Conservation (phyloP, 306 rosid genomes). For the Trifolium dubium region DNA sequence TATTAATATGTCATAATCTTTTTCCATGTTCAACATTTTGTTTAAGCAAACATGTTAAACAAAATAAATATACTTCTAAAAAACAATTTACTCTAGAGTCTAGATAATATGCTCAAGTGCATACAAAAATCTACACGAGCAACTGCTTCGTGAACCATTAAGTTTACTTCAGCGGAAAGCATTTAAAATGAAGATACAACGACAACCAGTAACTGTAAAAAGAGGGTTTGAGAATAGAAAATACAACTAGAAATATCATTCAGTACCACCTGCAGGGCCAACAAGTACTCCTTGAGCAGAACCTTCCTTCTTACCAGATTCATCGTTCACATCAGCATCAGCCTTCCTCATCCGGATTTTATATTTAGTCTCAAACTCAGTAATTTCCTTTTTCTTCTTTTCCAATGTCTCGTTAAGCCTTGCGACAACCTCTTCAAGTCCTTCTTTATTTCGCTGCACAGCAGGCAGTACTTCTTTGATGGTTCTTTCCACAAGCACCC, state of each 20-base stretch:
- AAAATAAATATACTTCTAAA: constrained; percentile 8
- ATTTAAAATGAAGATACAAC: constrained; percentile 26
- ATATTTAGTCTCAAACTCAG: constrained; percentile 86
- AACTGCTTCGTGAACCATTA: not conserved
- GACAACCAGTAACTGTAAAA: constrained; percentile 22
- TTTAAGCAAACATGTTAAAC: not conserved
- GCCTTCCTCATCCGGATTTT: constrained; percentile 82
- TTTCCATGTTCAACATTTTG: not conserved
- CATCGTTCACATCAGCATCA: constrained; percentile 73
- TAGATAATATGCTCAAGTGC: constrained; percentile 23
- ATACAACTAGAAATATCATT: constrained; percentile 42
- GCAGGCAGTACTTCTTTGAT: constrained; percentile 94
- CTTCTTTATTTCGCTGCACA: constrained; percentile 89
- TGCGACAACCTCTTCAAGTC: constrained; percentile 82
- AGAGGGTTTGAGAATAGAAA: constrained; percentile 10
- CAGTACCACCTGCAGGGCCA: constrained; percentile 79
- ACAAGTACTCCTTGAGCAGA: constrained; percentile 96
- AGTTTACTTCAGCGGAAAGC: constrained; percentile 36
- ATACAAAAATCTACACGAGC: constrained; percentile 32
- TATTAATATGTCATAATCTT: not conserved
- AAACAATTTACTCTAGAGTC: not conserved
- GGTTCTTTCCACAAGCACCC: constrained; percentile 98
- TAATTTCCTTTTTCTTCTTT: constrained; percentile 89
- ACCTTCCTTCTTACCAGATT: constrained; percentile 76
- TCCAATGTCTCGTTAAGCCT: constrained; percentile 86